Base-by-base conservation (phyloP, 2,329 filamentous ascomycete genomes). In the Trichoderma aggressivum region DNA sequence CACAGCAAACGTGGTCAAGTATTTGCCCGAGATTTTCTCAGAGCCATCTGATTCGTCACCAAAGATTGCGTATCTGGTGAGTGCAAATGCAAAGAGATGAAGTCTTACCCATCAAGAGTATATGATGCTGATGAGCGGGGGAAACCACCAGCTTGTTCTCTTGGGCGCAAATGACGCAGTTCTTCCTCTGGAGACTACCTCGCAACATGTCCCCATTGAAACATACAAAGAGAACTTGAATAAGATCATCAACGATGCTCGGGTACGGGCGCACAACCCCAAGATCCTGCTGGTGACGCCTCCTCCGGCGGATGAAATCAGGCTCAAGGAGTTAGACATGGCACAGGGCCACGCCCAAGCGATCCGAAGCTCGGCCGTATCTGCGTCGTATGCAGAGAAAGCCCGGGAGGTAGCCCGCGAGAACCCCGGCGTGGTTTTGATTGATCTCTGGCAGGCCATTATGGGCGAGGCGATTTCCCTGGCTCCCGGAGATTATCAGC, bases 151-250 rank as follows among this genome's bases (percentile, higher is more conserved):
- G 92, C 84, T 92, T 50, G 82, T 97, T 71, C 91, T 97, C 74
- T 90, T 98, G 72, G 96, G 96, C 21, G 93, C 96, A 75, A 98
- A 99, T 79, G 96, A 98, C 81, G 91, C 95, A 4, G 90, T 90
- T 69, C 80, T 97, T 4, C 87, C 89, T 4, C 83, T 87, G 47
- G 84, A 86, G 5, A 84, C 85, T 5, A 89, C 88, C 64, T 84
- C 85, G 11, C 96, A 98, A 81, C 90, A 95, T 79, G 88, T 98
- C 8, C 88, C 93, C 1, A 81, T 97, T n/a, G 86, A 90, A 1
- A 82, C 89, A 72, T 98, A 94, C 84, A 89, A 88, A 78, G 81
- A 86, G 70, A 97, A 97, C 77, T 82, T 97, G 61, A 85, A 81
- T 74, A 84, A 83, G 30, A 93, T 98, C 75, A 82, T 97, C 76